Base-by-base conservation (phyloP, 208 protist species). In the Wallacemonas rigidus region DNA sequence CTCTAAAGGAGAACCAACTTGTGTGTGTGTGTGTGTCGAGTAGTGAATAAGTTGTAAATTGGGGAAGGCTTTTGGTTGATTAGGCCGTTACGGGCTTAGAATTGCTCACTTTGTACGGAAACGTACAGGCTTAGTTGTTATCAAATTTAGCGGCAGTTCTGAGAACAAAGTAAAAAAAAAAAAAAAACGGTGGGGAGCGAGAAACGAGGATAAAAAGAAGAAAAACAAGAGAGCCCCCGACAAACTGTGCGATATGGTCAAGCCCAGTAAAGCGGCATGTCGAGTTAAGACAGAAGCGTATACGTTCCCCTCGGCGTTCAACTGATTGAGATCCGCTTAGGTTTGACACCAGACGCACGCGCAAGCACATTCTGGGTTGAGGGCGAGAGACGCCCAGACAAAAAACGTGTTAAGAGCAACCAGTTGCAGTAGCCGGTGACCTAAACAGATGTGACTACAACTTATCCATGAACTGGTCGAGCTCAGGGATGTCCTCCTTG, bases 401-500 rank as follows among this genome's bases (percentile, higher is more conserved):
- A 71, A 44, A 60, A 47, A 7, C 35, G 57, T 8, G 12, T 39
- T 3, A 43, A 11, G 4, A 44, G 26, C 36, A 63, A 39, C 57
- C 12, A 7, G 3, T 47, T 35, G 54, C 54, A 17, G 5, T 6
- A n/a, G 8, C 15, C 5, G 9, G 41, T 53, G 8, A 65, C 4
- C n/a, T 26, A 61, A 41, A 8, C 26, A 38, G 56, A 6, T 45
- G 17, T 15, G 39, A 44, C 96, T 98, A 99, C 43, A 99, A 78
- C 85, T 98, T 98, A 80, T 99, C 98, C 62, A 95, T 74, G 90
- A 97, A 99, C 45, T 94, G 61, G 74, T 95, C 94, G 44, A 99
- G 79, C n/a, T 71, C 62, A 45, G 98, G 98, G 69, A 99, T 91
- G 26, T 93, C 97, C 54, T 85, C 83, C 74, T 91, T 94, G 73